phyloP scores from a whole-genome alignment of 75 land plant genomes.

The Ceratopteris richardii region DNA sequence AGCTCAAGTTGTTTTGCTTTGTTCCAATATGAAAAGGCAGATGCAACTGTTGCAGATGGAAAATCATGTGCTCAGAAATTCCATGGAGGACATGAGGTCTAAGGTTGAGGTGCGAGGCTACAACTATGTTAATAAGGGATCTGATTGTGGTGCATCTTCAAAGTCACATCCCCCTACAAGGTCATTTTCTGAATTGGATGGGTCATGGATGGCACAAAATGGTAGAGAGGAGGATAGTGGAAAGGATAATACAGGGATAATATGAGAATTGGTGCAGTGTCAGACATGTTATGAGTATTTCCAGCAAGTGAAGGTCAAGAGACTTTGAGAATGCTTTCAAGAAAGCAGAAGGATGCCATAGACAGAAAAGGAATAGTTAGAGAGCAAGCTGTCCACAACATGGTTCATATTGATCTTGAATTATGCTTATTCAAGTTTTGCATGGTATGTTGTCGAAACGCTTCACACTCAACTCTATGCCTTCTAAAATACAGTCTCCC shows the following conservation, averaged over 20 bases:
- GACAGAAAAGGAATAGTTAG: too few relatives aligned
- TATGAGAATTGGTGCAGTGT: background rate
- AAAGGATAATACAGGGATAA: background rate
- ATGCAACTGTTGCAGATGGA: conserved; percentile 53
- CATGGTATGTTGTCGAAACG: too few relatives aligned
- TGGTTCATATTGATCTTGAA: too few relatives aligned
- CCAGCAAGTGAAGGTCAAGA: conserved; percentile 10
- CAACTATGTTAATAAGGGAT: background rate
- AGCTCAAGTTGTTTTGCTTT: conserved; percentile 29
- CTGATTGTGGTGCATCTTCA: background rate
- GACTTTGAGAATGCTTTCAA: conserved; percentile 20
- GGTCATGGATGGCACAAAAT: background rate
- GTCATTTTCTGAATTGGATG: background rate
- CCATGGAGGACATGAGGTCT: conserved; percentile 56
- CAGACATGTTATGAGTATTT: background rate
- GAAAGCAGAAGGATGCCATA: conserved; percentile 11
- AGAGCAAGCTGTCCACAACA: too few relatives aligned
- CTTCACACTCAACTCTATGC: too few relatives aligned
- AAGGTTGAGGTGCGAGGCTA: conserved; percentile 14
- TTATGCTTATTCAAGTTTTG: too few relatives aligned
- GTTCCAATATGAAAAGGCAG: conserved; percentile 37
- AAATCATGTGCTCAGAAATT: conserved; percentile 42
- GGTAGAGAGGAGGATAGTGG: background rate
- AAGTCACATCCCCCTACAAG: background rate
- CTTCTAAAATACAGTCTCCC: too few relatives aligned